These are phyloP conservation scores for Eimeria acervulina DNA, from an alignment of 169 alveolate species.

Conservation along the genomic window DNA sequence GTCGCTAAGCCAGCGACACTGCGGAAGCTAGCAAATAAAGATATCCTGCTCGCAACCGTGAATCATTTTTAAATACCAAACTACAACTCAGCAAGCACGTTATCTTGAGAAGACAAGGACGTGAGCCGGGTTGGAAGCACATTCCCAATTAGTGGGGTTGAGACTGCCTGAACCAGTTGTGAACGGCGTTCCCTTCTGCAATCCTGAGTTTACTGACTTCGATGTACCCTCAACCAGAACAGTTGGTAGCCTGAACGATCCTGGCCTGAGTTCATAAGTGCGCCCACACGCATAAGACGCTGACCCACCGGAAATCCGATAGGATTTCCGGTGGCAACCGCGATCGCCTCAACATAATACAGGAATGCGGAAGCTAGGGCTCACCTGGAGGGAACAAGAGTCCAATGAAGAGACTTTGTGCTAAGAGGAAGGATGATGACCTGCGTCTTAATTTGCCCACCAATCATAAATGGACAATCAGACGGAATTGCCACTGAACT, in stretches of 20 bases:
- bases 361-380: neutral
- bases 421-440: slow-evolving; percentile 54
- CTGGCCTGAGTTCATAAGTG: slow-evolving; percentile 37
- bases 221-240: slow-evolving; percentile 56
- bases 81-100: neutral
- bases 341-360: neutral
- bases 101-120: slow-evolving; percentile 64
- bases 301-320: neutral
- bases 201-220: neutral
- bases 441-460: slow-evolving; percentile 68
- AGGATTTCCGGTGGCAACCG: slow-evolving; percentile 5
- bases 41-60: neutral
- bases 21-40: neutral
- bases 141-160: slow-evolving; percentile 10
- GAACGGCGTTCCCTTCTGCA: slow-evolving; percentile 12
- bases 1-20: neutral
- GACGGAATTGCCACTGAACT: slow-evolving; percentile 15
- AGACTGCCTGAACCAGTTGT: neutral
- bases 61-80: neutral
- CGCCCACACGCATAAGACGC: neutral
- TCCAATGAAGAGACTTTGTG: slow-evolving; percentile 50
- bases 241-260: slow-evolving; percentile 59
- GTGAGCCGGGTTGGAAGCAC: slow-evolving; percentile 66
- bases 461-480: slow-evolving; percentile 58
- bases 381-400: slow-evolving; percentile 68